Percentiles rank a stretch among this genome's conserved stretches.
Evolutionary conservation across 768 basidiomycete species (phyloP).

Genomic region (Macrolepiota fuliginosa): DNA sequence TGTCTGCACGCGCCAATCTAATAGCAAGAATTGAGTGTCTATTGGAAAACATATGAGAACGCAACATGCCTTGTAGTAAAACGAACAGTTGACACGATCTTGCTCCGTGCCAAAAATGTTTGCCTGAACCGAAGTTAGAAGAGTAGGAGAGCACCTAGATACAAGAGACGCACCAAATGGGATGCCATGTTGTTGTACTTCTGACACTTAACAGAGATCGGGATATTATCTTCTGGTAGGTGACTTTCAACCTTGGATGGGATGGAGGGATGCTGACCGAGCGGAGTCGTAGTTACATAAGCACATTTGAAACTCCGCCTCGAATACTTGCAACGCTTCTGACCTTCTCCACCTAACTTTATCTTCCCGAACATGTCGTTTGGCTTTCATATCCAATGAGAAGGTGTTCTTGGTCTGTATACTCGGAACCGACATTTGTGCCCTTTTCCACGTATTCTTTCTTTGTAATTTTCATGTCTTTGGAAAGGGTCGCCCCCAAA

Average conservation of each 20-base stretch:
- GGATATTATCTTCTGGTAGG: neutral
- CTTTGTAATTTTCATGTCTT: too few relatives aligned
- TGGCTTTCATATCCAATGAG: neutral
- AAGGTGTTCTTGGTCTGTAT: neutral
- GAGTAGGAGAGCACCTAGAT: neutral
- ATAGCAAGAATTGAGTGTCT: conserved; percentile 11
- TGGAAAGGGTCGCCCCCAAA: too few relatives aligned
- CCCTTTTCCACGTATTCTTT: neutral
- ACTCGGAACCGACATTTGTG: neutral
- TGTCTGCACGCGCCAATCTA: conserved; percentile 98
- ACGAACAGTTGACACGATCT: conserved; percentile 97
- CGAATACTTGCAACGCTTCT: neutral
- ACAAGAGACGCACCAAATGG: conserved; percentile 59
- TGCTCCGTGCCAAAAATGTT: conserved; percentile 96
- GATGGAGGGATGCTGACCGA: neutral
- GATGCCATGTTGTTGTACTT: conserved; percentile 50
- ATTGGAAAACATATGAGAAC: conserved; percentile 3
- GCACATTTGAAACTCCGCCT: neutral
- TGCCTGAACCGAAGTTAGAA: conserved; percentile 45
- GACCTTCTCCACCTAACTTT: neutral
- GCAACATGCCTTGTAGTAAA: conserved; percentile 86
- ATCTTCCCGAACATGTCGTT: neutral
- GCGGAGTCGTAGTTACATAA: neutral
- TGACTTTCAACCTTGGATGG: neutral
- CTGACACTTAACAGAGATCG: neutral